phyloP scores from a whole-genome alignment of 345 rosid species.

The Cardamine occulta region DNA sequence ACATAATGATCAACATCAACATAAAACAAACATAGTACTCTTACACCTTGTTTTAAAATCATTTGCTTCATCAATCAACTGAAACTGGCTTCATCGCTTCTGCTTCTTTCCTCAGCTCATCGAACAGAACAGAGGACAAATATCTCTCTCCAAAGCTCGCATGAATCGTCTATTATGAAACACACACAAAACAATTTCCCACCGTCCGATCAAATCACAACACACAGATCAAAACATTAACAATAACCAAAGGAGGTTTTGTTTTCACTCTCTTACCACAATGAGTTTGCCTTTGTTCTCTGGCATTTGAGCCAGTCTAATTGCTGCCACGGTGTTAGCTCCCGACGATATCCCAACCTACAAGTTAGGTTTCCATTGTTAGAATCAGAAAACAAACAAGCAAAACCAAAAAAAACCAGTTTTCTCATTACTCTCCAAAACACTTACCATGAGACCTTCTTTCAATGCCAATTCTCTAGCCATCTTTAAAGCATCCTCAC shows the following conservation, averaged over 20 bases:
- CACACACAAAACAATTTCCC: not conserved
- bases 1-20: slow-evolving; percentile 19
- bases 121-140: slow-evolving; percentile 75
- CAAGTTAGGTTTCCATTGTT: slow-evolving; percentile 23
- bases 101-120: slow-evolving; percentile 91
- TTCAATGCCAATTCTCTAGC: slow-evolving; percentile 91
- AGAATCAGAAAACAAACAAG: slow-evolving; percentile 6
- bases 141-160: slow-evolving; percentile 97
- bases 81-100: slow-evolving; percentile 89
- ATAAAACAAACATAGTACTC: slow-evolving; percentile 7
- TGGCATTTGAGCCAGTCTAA: slow-evolving; percentile 78
- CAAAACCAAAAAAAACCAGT: not conserved
- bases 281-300: slow-evolving; percentile 96
- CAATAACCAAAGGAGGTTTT: not conserved
- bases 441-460: slow-evolving; percentile 91
- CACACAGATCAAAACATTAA: not conserved
- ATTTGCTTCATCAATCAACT: slow-evolving; percentile 56
- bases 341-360: slow-evolving; percentile 98
- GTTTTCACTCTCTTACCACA: slow-evolving; percentile 59
- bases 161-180: slow-evolving; percentile 68
- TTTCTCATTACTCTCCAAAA: not conserved
- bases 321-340: slow-evolving; percentile 90
- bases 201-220: slow-evolving; percentile 3
- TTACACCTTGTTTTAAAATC: not conserved
- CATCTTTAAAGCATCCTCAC: slow-evolving; percentile 93